Conservation (phyloP, 2,329 filamentous ascomycete genomes). For the Beauveria sp. region DNA sequence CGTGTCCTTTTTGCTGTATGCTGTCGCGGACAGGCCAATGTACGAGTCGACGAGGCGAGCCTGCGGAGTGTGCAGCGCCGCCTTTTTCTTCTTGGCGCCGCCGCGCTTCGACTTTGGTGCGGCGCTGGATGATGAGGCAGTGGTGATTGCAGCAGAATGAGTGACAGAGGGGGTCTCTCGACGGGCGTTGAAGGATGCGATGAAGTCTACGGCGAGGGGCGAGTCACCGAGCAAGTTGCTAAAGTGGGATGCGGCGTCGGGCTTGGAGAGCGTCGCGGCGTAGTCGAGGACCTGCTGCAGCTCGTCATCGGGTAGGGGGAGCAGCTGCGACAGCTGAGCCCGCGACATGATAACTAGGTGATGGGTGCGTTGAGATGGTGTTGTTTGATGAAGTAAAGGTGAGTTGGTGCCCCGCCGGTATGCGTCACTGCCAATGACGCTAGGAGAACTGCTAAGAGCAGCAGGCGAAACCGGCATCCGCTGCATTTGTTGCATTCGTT, state of each 20-base stretch:
- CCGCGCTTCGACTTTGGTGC: constrained; percentile 44
- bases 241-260: constrained; percentile 75
- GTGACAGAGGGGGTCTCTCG: constrained; percentile 31
- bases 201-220: constrained; percentile 66
- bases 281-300: constrained; percentile 81
- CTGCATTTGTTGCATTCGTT: too few species aligned
- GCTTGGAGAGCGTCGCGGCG: constrained; percentile 65
- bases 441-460: neutral
- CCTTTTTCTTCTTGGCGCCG: constrained; percentile 48
- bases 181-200: constrained; percentile 72
- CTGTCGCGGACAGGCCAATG: constrained; percentile 56
- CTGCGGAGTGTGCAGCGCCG: constrained; percentile 54
- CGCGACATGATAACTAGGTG: constrained; percentile 38
- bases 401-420: neutral
- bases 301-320: constrained; percentile 79
- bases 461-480: neutral
- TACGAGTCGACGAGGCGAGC: constrained; percentile 54
- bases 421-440: constrained; percentile 7
- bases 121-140: constrained; percentile 17
- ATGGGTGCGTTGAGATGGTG: neutral
- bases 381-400: neutral
- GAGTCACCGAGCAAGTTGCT: constrained; percentile 84
- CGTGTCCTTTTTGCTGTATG: constrained; percentile 65
- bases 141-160: constrained; percentile 16
- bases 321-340: constrained; percentile 66